A percentile compares a stretch with the other conserved stretches of the same genome.
These are phyloP conservation scores for Sedum album DNA, from an alignment of 164 flowering plant species.

Conservation along the genomic window DNA sequence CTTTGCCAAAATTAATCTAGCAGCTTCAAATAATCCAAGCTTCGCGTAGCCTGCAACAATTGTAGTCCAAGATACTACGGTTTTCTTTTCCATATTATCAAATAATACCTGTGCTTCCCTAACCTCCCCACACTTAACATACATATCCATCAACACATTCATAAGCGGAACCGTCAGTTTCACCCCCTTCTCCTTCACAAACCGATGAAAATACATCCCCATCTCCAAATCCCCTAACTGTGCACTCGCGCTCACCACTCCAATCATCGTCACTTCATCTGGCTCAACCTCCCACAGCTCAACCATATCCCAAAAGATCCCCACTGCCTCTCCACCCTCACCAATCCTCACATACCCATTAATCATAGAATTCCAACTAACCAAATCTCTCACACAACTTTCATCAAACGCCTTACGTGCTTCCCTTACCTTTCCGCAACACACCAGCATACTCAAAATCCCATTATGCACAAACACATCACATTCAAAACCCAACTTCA, in stretches of 20 bases:
- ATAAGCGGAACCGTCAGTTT: slow-evolving; percentile 30
- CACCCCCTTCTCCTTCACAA: slow-evolving; percentile 26
- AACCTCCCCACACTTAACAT: slow-evolving; percentile 52
- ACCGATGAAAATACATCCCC: slow-evolving; percentile 37
- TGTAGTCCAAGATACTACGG: slow-evolving; percentile 54
- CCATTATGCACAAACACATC: slow-evolving; percentile 42
- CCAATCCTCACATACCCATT: slow-evolving; percentile 56
- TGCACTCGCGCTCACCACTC: slow-evolving; percentile 39
- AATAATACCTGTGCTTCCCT: slow-evolving; percentile 36
- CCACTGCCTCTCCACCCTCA: slow-evolving; percentile 26
- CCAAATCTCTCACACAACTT: slow-evolving; percentile 51
- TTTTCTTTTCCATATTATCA: slow-evolving; percentile 40
- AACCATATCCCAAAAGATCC: slow-evolving; percentile 36
- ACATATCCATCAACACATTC: slow-evolving; percentile 68
- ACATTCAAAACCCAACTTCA: slow-evolving; percentile 36
- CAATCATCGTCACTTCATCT: slow-evolving; percentile 69
- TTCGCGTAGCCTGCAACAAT: slow-evolving; percentile 50
- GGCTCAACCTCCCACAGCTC: slow-evolving; percentile 30
- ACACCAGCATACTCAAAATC: slow-evolving; percentile 31
- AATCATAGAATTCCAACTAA: slow-evolving; percentile 69
- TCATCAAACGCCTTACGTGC: slow-evolving; percentile 49
- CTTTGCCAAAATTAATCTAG: slow-evolving; percentile 37
- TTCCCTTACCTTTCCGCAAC: slow-evolving; percentile 29
- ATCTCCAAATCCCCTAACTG: slow-evolving; percentile 37
- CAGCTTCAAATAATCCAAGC: slow-evolving; percentile 31